Evolutionary conservation across 306 rosid species (phyloP), one percentile per base, ranked within the genome.

Genomic region (Cucurbita maxima): DNA sequence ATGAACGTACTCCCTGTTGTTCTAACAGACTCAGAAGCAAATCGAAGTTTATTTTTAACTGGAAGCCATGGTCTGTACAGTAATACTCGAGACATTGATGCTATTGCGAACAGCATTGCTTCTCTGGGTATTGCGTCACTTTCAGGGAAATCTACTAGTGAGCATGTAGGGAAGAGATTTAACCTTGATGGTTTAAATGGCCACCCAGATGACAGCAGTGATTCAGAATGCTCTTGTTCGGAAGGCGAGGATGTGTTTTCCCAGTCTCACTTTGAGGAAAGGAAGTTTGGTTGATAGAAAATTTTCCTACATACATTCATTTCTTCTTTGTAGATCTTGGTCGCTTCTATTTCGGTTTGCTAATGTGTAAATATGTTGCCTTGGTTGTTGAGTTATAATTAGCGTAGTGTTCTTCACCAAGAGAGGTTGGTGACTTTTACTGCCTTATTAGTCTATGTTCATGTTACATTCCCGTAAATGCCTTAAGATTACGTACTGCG

Each of bases 51-150:
- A 63, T 75, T 91, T 58, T 89, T 91, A 66, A 6, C 92, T 11
- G 99, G 96, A 45, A 95, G 96, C 80, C 84, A 92, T 1, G 97
- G 95, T 58, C 85, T 90, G 15, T 94, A 94, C 36, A 45, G 89
- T 0, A 94, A 86, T 81, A 78, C 92, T 34, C 79, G 88, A 72
- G 96, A 94, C 59, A 86, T 93, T n/a, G 76, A 73, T 51, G 89
- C 80, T 16, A 84, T 88, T 53, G 90, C 98, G 5, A 89, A 80
- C 67, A 89, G 92, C 83, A 81, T 95, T 55, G 97, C 96, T 34
- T 96, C 97, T 59, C 85, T 95, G 86, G 82, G 99, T 50, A 82
- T 91, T 34, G 96, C 78, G 25, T 85, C 99, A 45, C 79, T 93
- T 6, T 78, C 98, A 20, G 97, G 88, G 69, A 82, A 79, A 37